phyloP scores from a whole-genome alignment of 2,329 filamentous ascomycete species.

The Capronia epimyces region DNA sequence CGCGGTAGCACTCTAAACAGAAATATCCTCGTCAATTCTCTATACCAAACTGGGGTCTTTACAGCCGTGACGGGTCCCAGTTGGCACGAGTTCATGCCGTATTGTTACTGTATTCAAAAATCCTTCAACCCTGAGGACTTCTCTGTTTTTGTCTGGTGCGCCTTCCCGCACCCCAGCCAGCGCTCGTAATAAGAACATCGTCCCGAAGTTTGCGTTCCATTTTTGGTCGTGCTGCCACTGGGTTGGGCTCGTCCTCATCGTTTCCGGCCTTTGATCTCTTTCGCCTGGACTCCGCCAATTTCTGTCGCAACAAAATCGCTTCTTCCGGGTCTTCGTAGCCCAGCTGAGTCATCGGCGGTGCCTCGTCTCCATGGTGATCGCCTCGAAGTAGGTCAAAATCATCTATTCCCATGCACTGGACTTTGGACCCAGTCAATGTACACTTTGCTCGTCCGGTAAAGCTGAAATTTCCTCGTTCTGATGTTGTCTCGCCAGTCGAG shows the following conservation, averaged over 20 bases:
- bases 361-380: slow-evolving; percentile 34
- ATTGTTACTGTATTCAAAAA: slow-evolving; percentile 10
- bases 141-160: slow-evolving; percentile 38
- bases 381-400: slow-evolving; percentile 25
- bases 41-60: too few species aligned
- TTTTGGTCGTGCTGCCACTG: slow-evolving; percentile 8
- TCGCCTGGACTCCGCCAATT: slow-evolving; percentile 44
- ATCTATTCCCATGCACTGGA: slow-evolving; percentile 33
- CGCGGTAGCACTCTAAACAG: too few species aligned
- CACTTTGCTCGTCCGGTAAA: slow-evolving; percentile 22
- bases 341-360: slow-evolving; percentile 43
- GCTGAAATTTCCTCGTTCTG: slow-evolving; percentile 12
- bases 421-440: slow-evolving; percentile 31
- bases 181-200: slow-evolving; percentile 19
- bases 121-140: slow-evolving; percentile 20
- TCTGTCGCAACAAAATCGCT: slow-evolving; percentile 51
- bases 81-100: neutral
- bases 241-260: slow-evolving; percentile 33
- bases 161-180: slow-evolving; percentile 23
- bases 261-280: slow-evolving; percentile 35
- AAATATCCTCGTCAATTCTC: too few species aligned
- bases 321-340: slow-evolving; percentile 48
- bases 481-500: slow-evolving; percentile 7
- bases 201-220: slow-evolving; percentile 22
- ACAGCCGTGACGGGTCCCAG: neutral